Conservation (phyloP, 345 rosid genomes). For the Camelina sativa region DNA sequence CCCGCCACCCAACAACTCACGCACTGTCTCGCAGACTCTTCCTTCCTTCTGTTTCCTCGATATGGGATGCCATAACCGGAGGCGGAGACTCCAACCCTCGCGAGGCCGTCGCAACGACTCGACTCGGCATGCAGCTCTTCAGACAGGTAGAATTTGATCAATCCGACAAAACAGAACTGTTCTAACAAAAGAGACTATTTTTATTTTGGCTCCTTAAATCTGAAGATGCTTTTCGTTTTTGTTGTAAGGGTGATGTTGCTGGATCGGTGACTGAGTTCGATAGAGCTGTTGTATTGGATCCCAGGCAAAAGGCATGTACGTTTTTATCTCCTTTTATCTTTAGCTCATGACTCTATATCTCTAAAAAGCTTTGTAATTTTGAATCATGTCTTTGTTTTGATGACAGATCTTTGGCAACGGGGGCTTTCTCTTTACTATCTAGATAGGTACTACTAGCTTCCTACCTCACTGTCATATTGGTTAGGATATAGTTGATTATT, state of each 20-base stretch:
- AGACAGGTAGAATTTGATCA: constrained; percentile 54
- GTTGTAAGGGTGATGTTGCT: constrained; percentile 71
- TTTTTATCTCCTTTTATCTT: constrained; percentile 22
- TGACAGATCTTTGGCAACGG: constrained; percentile 72
- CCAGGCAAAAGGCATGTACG: constrained; percentile 86
- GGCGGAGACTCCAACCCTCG: constrained; percentile 64
- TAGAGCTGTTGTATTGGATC: constrained; percentile 75
- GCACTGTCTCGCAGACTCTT: constrained; percentile 63
- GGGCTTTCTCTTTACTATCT: constrained; percentile 71
- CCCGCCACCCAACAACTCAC: constrained; percentile 47
- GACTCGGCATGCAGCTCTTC: constrained; percentile 82
- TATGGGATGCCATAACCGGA: constrained; percentile 88
- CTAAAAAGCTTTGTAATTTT: not conserved
- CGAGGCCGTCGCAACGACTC: constrained; percentile 64
- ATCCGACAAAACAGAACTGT: constrained; percentile 8
- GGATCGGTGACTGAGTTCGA: constrained; percentile 80
- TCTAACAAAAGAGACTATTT: constrained; percentile 1
- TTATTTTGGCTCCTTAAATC: not conserved
- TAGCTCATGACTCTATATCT: not conserved
- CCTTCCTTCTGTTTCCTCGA: constrained; percentile 73
- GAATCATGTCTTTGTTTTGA: not conserved
- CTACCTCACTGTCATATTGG: constrained; percentile 7
- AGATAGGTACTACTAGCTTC: constrained; percentile 57
- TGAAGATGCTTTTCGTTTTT: not conserved
- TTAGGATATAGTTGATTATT: not conserved